phyloP scores from a whole-genome alignment of 2,329 filamentous ascomycete species.

The Talaromyces sp. region DNA sequence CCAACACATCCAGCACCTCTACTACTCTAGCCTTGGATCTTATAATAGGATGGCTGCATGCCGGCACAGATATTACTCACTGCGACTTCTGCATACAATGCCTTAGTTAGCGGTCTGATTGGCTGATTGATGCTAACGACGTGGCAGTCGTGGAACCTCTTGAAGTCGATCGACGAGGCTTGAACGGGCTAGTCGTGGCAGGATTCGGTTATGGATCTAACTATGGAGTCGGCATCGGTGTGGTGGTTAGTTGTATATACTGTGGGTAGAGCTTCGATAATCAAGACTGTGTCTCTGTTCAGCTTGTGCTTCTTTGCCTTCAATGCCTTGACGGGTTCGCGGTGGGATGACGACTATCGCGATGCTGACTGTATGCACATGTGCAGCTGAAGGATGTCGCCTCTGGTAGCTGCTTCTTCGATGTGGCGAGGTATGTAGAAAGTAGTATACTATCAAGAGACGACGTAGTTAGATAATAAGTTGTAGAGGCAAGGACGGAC shows the following conservation, averaged over 20 bases:
- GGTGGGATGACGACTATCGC: not conserved
- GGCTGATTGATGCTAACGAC: not conserved
- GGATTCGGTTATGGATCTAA: too few relatives aligned
- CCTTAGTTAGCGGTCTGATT: not conserved
- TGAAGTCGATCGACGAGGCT: not conserved
- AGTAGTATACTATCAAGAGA: too few relatives aligned
- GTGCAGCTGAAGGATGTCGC: not conserved
- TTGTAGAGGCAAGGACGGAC: not conserved
- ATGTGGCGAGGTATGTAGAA: not conserved
- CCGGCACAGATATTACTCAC: not conserved
- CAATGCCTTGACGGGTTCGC: not conserved
- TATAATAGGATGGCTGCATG: conserved; percentile 8
- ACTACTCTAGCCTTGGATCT: not conserved
- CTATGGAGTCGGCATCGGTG: too few relatives aligned
- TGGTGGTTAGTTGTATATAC: too few relatives aligned
- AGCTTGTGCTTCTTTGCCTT: not conserved
- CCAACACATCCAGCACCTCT: conserved; percentile 1
- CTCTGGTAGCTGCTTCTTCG: not conserved
- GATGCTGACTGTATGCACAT: conserved; percentile 1
- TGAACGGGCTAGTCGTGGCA: not conserved
- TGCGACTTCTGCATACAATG: not conserved
- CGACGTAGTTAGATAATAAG: not conserved
- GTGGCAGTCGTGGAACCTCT: not conserved
- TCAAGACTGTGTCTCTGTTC: not conserved
- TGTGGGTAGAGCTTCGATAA: not conserved